Conservation (phyloP, 139 green algal species). For the Tetradesmus obliquus region DNA sequence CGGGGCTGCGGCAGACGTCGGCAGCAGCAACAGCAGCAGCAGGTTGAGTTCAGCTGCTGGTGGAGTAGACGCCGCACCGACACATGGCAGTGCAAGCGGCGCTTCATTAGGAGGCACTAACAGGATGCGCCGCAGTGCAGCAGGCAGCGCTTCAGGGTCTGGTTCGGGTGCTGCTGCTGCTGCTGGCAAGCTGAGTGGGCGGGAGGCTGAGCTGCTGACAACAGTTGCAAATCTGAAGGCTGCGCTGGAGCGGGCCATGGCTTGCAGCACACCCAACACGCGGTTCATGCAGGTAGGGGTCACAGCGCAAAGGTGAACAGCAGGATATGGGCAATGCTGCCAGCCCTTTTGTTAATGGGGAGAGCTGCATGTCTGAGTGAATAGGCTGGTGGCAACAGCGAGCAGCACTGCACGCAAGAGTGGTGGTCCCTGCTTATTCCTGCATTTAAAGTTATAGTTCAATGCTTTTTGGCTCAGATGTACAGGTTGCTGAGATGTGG, state of each 20-base stretch:
- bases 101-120: neutral
- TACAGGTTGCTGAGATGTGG: neutral
- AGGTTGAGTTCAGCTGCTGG: neutral
- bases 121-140: neutral
- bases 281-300: conserved; percentile 82
- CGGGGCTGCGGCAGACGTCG: neutral
- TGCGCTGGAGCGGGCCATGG: conserved; percentile 75
- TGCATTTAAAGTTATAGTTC: neutral
- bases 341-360: neutral
- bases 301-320: neutral
- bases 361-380: no score
- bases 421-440: neutral
- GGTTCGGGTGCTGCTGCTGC: neutral
- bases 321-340: no score
- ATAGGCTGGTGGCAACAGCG: neutral
- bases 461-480: neutral
- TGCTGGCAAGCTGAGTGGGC: conserved; percentile 18
- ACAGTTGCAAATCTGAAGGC: conserved; percentile 75
- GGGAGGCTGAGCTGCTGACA: conserved; percentile 76
- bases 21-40: conserved; percentile 2
- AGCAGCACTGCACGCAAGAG: neutral
- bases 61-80: conserved; percentile 7
- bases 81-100: neutral
- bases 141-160: neutral
- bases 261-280: conserved; percentile 69